phyloP scores from a whole-genome alignment of 1,139 yeast genomes.

The Hyphopichia pseudoburtonii region DNA sequence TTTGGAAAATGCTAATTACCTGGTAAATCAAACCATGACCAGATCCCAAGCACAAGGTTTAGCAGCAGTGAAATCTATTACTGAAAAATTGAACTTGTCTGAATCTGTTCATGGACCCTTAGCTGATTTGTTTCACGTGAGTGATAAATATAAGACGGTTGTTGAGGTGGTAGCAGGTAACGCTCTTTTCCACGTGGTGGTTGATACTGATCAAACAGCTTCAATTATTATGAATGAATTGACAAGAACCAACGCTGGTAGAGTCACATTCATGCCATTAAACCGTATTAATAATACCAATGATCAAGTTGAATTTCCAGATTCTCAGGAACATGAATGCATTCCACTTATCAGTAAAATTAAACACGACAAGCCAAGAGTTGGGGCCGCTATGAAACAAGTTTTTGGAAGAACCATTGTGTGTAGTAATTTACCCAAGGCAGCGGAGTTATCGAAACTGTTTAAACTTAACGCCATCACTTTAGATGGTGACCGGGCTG shows the following conservation, averaged over 20 bases:
- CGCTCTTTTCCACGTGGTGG: conserved; percentile 83
- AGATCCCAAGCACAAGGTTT: conserved; percentile 69
- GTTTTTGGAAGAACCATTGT: conserved; percentile 83
- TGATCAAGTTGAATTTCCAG: conserved; percentile 49
- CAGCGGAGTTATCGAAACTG: conserved; percentile 64
- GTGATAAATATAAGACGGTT: conserved; percentile 81
- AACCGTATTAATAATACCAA: conserved; percentile 59
- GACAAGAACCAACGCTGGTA: conserved; percentile 67
- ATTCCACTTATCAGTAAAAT: conserved; percentile 78
- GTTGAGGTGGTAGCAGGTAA: conserved; percentile 89
- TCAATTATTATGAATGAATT: conserved; percentile 74
- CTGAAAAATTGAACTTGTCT: conserved; percentile 52
- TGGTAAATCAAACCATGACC: conserved; percentile 72
- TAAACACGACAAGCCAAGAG: conserved; percentile 50
- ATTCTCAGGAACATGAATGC: conserved; percentile 50
- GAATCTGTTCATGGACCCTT: conserved; percentile 77
- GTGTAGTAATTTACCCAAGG: conserved; percentile 66
- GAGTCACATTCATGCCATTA: conserved; percentile 89
- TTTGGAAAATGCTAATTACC: conserved; percentile 55
- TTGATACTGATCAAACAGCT: conserved; percentile 86
- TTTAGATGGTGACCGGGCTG: conserved; percentile 88
- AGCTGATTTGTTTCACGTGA: conserved; percentile 78
- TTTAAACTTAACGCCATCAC: conserved; percentile 77
- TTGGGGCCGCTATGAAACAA: conserved; percentile 68
- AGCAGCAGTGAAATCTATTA: conserved; percentile 61